These are phyloP conservation scores for Pseudogymnoascus destructans DNA, from an alignment of 2,329 filamentous ascomycete genomes.

Conservation along the genomic window DNA sequence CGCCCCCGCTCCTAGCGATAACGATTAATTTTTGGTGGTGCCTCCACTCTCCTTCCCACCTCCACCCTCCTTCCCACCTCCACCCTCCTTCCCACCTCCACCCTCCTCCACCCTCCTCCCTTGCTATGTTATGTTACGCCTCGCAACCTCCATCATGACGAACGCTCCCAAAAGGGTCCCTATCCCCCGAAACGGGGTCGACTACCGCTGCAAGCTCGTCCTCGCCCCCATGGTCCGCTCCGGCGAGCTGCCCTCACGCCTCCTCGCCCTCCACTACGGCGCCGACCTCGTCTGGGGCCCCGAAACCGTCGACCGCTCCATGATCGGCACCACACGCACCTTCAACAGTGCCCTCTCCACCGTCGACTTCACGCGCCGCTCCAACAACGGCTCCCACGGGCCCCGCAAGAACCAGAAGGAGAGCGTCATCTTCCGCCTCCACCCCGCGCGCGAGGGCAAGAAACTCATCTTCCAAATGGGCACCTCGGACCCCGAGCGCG, in stretches of 20 bases:
- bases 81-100: background rate
- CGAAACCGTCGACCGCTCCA: constrained; percentile 82
- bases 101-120: background rate
- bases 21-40: background rate
- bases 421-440: constrained; percentile 71
- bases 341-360: constrained; percentile 65
- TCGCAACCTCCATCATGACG: constrained; percentile 43
- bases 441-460: constrained; percentile 61
- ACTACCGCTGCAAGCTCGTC: constrained; percentile 87
- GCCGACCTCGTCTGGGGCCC: constrained; percentile 97
- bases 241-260: constrained; percentile 83
- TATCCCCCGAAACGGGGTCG: constrained; percentile 77
- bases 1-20: constrained; percentile 1
- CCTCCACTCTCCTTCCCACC: background rate
- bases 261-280: constrained; percentile 84
- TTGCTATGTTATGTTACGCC: constrained; percentile 24
- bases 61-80: background rate
- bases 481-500: constrained; percentile 67
- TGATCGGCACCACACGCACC: constrained; percentile 74
- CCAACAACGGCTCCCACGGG: constrained; percentile 55
- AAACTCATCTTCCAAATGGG: constrained; percentile 86
- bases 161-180: constrained; percentile 53
- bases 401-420: constrained; percentile 40
- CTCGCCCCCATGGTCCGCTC: constrained; percentile 96
- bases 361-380: constrained; percentile 70